Conservation (phyloP, 2,329 filamentous ascomycete genomes). For the Teratosphaeria destructans region DNA sequence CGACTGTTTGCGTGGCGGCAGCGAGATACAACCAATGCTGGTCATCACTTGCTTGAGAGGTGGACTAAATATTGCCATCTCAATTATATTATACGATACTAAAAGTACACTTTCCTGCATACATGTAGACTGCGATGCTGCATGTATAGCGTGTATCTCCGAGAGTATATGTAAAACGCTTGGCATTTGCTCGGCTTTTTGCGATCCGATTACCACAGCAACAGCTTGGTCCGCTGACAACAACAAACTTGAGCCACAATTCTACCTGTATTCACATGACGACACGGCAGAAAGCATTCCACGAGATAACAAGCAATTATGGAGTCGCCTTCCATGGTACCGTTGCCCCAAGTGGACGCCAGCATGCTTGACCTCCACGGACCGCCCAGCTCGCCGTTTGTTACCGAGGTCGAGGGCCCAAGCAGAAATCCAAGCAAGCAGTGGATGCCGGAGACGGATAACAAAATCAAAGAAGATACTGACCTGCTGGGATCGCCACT, state of each 20-base stretch:
- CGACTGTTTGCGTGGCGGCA: too few relatives aligned
- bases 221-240: not conserved
- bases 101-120: too few relatives aligned
- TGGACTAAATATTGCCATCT: too few relatives aligned
- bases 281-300: not conserved
- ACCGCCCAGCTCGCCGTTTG: slow-evolving; percentile 39
- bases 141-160: too few relatives aligned
- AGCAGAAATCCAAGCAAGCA: slow-evolving; percentile 23
- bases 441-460: slow-evolving; percentile 11
- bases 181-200: too few relatives aligned
- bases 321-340: slow-evolving; percentile 12
- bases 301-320: slow-evolving; percentile 3
- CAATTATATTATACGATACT: too few relatives aligned
- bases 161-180: too few relatives aligned
- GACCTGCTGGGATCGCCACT: not conserved
- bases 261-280: not conserved
- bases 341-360: slow-evolving; percentile 6
- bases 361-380: slow-evolving; percentile 25
- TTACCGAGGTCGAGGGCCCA: slow-evolving; percentile 32
- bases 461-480: slow-evolving; percentile 9
- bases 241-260: not conserved
- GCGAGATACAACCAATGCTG: too few relatives aligned
- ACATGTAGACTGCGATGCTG: too few relatives aligned
- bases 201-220: not conserved
- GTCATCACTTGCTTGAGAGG: too few relatives aligned